Evolutionary conservation across 2,329 filamentous ascomycete species (phyloP), one percentile per base, ranked within the genome.

Genomic region (Epichloe elymi): DNA sequence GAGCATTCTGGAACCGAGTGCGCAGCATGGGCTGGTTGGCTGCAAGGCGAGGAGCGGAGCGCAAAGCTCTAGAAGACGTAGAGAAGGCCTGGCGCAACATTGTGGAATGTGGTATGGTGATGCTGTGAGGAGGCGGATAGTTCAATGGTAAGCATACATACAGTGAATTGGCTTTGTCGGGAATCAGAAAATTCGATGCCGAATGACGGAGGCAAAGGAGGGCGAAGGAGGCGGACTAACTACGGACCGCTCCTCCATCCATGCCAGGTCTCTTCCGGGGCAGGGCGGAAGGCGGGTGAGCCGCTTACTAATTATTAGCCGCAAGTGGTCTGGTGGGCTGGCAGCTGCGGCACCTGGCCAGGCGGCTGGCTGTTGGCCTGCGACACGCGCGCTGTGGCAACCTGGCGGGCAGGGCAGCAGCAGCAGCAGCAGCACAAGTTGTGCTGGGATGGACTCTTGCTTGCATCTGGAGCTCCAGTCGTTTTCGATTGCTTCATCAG

Each of bases 1-100:
- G 63, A 55, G 64, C 60, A 47, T 58, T 60, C 59, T 63, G 67
- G 55, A 69, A 64, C 60, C 70, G 70, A 39, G 63, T 61, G 56
- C 67, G 64, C 41, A 66, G 56, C 40, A 67, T 53, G 51, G 66
- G 65, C 56, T 64, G 63, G 57, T 64, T 62, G 45, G 60, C 61
- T 48, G 67, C 58, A 41, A 65, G 60, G 50, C 68, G 61, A 50
- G 70, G 61, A 54, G 63, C 63, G 51, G 69, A 66, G 64, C 72
- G 67, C 55, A 74, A 63, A 40, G 69, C 69, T 62, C 71, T 66
- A 52, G 71, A 70, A 38, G 73, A 68, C 54, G 66, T 58, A 50
- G 69, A 63, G 48, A 74, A 53, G 50, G 67, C 65, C 61, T 74
- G 70, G 60, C 71, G 70, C 56, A 75, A 65, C 73, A 76, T 76